Base-by-base conservation (phyloP, 2,329 filamentous ascomycete species). In the Sporothrix sp. region DNA sequence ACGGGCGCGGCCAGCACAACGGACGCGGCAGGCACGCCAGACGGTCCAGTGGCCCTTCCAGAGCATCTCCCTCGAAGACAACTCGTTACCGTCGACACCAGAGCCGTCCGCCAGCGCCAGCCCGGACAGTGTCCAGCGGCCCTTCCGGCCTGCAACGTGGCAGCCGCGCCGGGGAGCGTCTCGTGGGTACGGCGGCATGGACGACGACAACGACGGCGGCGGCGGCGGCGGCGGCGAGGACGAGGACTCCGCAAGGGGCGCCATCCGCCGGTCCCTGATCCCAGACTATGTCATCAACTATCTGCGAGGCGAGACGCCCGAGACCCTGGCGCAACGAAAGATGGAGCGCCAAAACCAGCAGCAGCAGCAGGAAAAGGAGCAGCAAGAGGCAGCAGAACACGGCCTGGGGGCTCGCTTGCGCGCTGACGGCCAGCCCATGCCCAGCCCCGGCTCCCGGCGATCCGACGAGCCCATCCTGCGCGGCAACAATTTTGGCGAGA, bases 251-350 rank as follows among this genome's bases (percentile, higher is more conserved):
- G 47, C 49, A 11, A 46, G 38, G 8, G 55, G 54, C 8, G 47
- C 55, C 40, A 53, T 30, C 52, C 55, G 43, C 66, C 70, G 65
- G 50, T 69, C 71, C 49, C 66, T 77, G 28, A 68, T 78, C 14
- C 75, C 75, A 8, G 75, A 78, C 61, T 78, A 78, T 56, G 71
- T 78, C 36, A 66, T 75, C 54, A 72, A 76, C 60, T 78, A 73
- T 59, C 66, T 78, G 54, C 70, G 74, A 36, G 74, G 74, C 40
- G 75, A 78, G 61, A 78, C 74, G 2, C 74, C 75, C 13, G 74
- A 77, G 60, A 70, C 68, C 27, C 58, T 78, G 18, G 74, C 74
- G 6, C 63, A 65, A 51, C 70, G 71, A 57, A 68, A 69, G 53
- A 40, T 65, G 66, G 52, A 65, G 63, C 61, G 64, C 60, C 44